Evolutionary conservation across 1,139 yeast genomes (phyloP).

Genomic region (Pichiaceae sp.): DNA sequence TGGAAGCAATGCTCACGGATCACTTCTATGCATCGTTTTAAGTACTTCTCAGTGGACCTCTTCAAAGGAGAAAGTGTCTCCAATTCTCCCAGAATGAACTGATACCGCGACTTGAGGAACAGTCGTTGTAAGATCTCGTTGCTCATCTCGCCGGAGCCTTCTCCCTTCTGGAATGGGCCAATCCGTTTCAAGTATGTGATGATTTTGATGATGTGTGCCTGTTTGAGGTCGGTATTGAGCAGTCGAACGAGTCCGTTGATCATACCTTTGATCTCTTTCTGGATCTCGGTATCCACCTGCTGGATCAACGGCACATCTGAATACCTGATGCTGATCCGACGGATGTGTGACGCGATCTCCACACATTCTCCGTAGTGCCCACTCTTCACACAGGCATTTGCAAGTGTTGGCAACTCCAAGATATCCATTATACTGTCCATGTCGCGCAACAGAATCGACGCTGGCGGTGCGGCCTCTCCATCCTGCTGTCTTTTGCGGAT

Average conservation of each 20-base stretch:
- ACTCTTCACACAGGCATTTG: slow-evolving; percentile 73
- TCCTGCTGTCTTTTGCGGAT: slow-evolving; percentile 7
- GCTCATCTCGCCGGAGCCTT: slow-evolving; percentile 5
- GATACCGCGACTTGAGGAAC: slow-evolving; percentile 47
- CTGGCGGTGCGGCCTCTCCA: slow-evolving; percentile 7
- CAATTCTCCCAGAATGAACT: slow-evolving; percentile 53
- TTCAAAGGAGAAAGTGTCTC: slow-evolving; percentile 47
- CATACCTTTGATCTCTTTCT: slow-evolving; percentile 55
- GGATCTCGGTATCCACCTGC: slow-evolving; percentile 46
- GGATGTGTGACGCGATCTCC: slow-evolving; percentile 65
- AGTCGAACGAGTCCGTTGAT: slow-evolving; percentile 57
- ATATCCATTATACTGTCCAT: slow-evolving; percentile 70
- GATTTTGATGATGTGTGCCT: slow-evolving; percentile 69
- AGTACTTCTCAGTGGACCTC: slow-evolving; percentile 47
- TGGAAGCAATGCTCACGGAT: slow-evolving; percentile 77
- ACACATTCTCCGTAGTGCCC: slow-evolving; percentile 89
- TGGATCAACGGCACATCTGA: slow-evolving; percentile 52
- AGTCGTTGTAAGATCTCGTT: slow-evolving; percentile 32
- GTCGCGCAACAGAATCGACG: slow-evolving; percentile 44
- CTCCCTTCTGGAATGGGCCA: slow-evolving; percentile 32
- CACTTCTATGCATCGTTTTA: slow-evolving; percentile 74
- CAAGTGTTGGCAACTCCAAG: slow-evolving; percentile 73
- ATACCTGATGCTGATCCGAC: slow-evolving; percentile 60
- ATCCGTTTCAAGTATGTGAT: slow-evolving; percentile 67
- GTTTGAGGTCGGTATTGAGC: slow-evolving; percentile 68